Conservation (phyloP, 2,329 filamentous ascomycete genomes). For the Diaporthe aspalathi region DNA sequence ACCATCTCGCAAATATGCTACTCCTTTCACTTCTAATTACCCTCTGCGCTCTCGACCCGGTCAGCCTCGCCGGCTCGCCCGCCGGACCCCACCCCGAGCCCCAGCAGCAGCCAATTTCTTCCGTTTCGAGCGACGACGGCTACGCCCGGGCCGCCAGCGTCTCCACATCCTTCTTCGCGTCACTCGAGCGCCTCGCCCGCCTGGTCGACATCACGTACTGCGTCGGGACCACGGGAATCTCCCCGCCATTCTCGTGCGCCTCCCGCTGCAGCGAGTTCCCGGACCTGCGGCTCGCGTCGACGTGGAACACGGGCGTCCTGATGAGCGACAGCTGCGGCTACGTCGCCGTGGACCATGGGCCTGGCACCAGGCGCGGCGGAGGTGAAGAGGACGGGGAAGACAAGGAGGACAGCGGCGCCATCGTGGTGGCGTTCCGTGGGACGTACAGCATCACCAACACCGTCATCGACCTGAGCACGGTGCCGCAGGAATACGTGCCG, state of each 20-base stretch:
- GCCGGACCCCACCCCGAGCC: slow-evolving; percentile 11
- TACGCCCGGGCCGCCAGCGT: slow-evolving; percentile 49
- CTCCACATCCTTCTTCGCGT: slow-evolving; percentile 75
- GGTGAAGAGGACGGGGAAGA: slow-evolving; percentile 42
- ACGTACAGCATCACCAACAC: slow-evolving; percentile 96
- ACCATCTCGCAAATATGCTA: slow-evolving; percentile 30
- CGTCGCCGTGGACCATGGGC: slow-evolving; percentile 81
- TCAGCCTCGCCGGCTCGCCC: slow-evolving; percentile 24
- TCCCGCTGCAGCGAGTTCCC: slow-evolving; percentile 89
- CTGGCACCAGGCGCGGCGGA: slow-evolving; percentile 81
- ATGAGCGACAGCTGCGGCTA: slow-evolving; percentile 94
- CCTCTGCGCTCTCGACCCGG: neutral
- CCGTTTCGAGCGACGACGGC: slow-evolving; percentile 17
- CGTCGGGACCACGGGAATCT: slow-evolving; percentile 85
- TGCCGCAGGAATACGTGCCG: slow-evolving; percentile 90
- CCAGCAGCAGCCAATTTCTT: slow-evolving; percentile 32
- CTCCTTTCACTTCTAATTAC: slow-evolving; percentile 13
- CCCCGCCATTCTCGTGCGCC: slow-evolving; percentile 84
- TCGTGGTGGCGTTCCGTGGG: slow-evolving; percentile 91
- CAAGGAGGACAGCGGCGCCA: slow-evolving; percentile 52
- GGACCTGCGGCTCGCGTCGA: slow-evolving; percentile 79
- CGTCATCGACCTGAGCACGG: slow-evolving; percentile 87
- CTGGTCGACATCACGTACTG: slow-evolving; percentile 96
- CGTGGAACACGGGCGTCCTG: slow-evolving; percentile 84
- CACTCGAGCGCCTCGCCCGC: slow-evolving; percentile 88